Percentiles rank a stretch among this genome's conserved stretches.
These are phyloP conservation scores for Curvularia sp. DNA, from an alignment of 2,329 filamentous ascomycete genomes.

Conservation along the genomic window DNA sequence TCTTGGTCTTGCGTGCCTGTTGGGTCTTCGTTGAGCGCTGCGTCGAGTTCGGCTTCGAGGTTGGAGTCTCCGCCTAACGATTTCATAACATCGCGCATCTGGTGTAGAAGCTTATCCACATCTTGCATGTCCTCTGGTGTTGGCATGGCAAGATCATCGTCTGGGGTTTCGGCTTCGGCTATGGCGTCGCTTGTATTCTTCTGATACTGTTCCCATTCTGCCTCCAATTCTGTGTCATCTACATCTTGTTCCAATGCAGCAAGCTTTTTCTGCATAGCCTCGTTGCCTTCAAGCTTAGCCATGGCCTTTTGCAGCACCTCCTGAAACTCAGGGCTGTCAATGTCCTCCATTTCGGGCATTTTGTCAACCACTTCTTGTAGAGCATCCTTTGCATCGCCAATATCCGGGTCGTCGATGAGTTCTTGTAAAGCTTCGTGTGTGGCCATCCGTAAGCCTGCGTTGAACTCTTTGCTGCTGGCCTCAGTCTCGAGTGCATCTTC, in stretches of 20 bases:
- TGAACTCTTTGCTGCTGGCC: slow-evolving; percentile 24
- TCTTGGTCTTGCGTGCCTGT: slow-evolving; percentile 16
- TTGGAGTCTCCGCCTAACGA: slow-evolving; percentile 29
- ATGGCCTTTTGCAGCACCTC: slow-evolving; percentile 30
- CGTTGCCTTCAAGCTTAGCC: slow-evolving; percentile 31
- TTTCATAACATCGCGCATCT: slow-evolving; percentile 39
- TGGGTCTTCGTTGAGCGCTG: slow-evolving; percentile 29
- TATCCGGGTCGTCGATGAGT: slow-evolving; percentile 40
- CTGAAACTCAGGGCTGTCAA: slow-evolving; percentile 32
- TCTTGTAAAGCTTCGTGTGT: slow-evolving; percentile 34
- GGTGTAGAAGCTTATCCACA: slow-evolving; percentile 29
- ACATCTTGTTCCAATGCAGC: slow-evolving; percentile 17
- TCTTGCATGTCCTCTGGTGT: slow-evolving; percentile 27
- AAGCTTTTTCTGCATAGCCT: slow-evolving; percentile 33
- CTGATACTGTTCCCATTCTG: slow-evolving; percentile 22
- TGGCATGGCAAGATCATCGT: slow-evolving; percentile 15
- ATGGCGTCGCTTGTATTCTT: slow-evolving; percentile 22
- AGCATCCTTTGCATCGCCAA: slow-evolving; percentile 30
- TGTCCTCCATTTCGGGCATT: slow-evolving; percentile 30
- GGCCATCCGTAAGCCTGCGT: slow-evolving; percentile 24
- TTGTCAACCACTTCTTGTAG: slow-evolving; percentile 34
- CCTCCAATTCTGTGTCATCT: slow-evolving; percentile 20
- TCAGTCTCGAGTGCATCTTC: slow-evolving; percentile 22
- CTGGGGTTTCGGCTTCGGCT: slow-evolving; percentile 14
- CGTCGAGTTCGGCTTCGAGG: slow-evolving; percentile 34